Base-by-base conservation (phyloP, 2,329 filamentous ascomycete species). In the Aurifilum marmelostoma region DNA sequence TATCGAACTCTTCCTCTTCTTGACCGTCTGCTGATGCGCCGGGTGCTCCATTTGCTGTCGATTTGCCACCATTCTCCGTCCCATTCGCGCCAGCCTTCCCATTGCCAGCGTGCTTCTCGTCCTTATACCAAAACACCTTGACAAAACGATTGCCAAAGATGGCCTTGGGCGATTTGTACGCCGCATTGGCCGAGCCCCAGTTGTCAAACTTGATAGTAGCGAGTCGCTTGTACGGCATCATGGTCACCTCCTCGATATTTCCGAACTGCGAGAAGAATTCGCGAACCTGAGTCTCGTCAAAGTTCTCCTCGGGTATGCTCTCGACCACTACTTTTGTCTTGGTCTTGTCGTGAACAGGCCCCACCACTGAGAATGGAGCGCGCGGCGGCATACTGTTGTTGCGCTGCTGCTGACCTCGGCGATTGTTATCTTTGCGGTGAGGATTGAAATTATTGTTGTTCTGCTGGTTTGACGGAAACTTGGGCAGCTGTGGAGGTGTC, bases 71-170 rank as follows among this genome's bases (percentile, higher is more conserved):
- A 39, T 80, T 79, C 50, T 75, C 74, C 21, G 56, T 65, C 32
- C 76, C 77, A 60, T 78, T 79, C 12, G 73, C 67, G 11, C 63
- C 70, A 21, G 74, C 77, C 61, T 75, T 71, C 1, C 77, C 75
- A 16, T 78, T 41, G 0, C 65, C 70, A 2, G 75, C 75, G 56
- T 83, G 80, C 21, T 80, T 78, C 34, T 85, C 83, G 7, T 86
- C 84, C 73, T 88, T 90, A 75, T 88, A 85, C 92, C 92, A 95
- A 74, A 91, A 94, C 0, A 95, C 90, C 74, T 93, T 94, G 63
- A 96, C 92, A 74, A 96, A 96, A 14, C 92, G 85, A 73, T 95
- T 96, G 74, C 94, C 91, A 75, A 95, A 96, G 59, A 96, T 90
- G 61, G 89, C 90, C 75, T 93, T 93, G 0, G 92, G 92, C 11